Percentiles rank a stretch among this genome's conserved stretches.
Evolutionary conservation across 495 filamentous ascomycete genomes (phyloP).

Genomic region (Aspergillus steynii): DNA sequence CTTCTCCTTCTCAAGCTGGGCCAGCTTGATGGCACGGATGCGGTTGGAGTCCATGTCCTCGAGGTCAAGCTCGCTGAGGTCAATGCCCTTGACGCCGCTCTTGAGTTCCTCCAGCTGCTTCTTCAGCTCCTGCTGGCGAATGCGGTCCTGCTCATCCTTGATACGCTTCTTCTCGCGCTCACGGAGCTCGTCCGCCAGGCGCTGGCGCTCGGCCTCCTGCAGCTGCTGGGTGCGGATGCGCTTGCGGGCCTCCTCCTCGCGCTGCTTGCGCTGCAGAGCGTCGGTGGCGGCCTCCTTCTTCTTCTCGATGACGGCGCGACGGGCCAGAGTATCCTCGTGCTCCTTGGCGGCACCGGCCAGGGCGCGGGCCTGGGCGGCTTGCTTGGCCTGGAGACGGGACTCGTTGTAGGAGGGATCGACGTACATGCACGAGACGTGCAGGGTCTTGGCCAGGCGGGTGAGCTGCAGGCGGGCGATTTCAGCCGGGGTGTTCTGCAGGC

Average conservation of each 20-base stretch:
- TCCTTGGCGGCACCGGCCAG: constrained; percentile 86
- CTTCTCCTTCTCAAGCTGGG: constrained; percentile 96
- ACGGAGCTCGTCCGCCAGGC: constrained; percentile 85
- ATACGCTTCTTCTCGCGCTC: constrained; percentile 87
- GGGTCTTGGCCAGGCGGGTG: constrained; percentile 82
- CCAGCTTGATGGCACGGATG: constrained; percentile 90
- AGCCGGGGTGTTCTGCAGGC: constrained; percentile 93
- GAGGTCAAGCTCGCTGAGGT: constrained; percentile 73
- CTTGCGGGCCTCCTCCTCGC: constrained; percentile 87
- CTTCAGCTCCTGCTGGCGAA: constrained; percentile 90
- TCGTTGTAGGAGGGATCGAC: constrained; percentile 88
- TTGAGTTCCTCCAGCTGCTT: constrained; percentile 95
- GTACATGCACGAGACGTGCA: constrained; percentile 91
- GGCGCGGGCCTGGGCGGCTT: constrained; percentile 75
- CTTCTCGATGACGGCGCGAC: constrained; percentile 90
- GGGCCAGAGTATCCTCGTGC: constrained; percentile 82
- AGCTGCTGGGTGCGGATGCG: constrained; percentile 79
- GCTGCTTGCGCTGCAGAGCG: constrained; percentile 80
- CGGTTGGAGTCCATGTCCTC: constrained; percentile 85
- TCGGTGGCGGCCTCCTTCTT: constrained; percentile 92
- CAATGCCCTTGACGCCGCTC: constrained; percentile 78
- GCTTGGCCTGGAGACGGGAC: constrained; percentile 73
- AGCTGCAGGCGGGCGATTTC: constrained; percentile 97
- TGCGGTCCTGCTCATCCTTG: constrained; percentile 84
- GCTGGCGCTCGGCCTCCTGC: constrained; percentile 82